Evolutionary conservation across 441 rosid genomes (phyloP), one percentile per base, ranked within the genome.

Genomic region (Populus trichocarpa): DNA sequence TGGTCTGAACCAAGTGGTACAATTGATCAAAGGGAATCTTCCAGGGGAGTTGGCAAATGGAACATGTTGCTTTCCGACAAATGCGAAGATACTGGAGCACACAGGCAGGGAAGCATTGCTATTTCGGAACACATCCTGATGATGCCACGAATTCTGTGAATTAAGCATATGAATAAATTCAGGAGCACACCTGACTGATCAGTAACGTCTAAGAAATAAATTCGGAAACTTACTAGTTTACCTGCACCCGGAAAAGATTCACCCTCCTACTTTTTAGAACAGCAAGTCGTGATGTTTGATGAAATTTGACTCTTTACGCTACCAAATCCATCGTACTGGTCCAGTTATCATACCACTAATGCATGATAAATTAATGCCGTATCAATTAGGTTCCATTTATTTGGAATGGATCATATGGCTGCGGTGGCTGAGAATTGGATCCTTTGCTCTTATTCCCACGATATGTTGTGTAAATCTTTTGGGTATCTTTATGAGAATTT

Each of bases 21-120:
- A 33, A n/a, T 26, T 18, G 64, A 30, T 28, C 22, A 18, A 8
- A 32, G 35, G 40, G 61, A 69, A 69, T 59, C 69, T 42, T 13
- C 18, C 12, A 8, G 57, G 22, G 57, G 50, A 73, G 74, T 74
- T 69, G 69, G 77, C 78, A 74, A 74, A 35, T 65, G 50, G 78
- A 65, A 30, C 81, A 66, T 36, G 33, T 70, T 70, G 71, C 67
- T 65, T 50, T 71, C 63, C 50, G 4, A 1, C 4, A 0, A n/a
- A 8, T n/a, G 23, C 8, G 53, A 46, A 46, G 53, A 46, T 1
- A 42, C 53, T 13, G 18, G 53, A 42, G 16, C 57, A 46, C 57
- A 46, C 50, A 14, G 12, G 20, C 57, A 13, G 57, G 57, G 57
- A 46, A 46, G 6, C 57, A 0, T 14, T 14, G 57, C 1, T 13